phyloP scores from a whole-genome alignment of 345 rosid species.

The Populus simonii region DNA sequence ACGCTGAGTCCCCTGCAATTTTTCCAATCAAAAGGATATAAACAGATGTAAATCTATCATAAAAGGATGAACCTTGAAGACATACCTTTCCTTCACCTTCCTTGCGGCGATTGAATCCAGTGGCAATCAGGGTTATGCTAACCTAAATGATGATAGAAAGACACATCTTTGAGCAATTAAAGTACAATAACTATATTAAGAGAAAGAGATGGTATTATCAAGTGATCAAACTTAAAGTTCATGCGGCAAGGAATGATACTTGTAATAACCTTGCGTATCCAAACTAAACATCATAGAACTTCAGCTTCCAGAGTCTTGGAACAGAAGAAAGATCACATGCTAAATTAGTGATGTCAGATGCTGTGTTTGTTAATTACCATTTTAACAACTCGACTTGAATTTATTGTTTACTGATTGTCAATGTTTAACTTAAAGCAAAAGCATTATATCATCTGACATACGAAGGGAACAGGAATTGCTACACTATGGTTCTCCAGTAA shows the following conservation, averaged over 20 bases:
- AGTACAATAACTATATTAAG: not conserved
- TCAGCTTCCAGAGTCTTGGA: not conserved
- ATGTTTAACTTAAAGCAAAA: not conserved
- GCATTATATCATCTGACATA: not conserved
- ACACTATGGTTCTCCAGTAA: not conserved
- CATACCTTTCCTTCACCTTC: not conserved
- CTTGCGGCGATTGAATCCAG: not conserved
- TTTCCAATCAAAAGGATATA: not conserved
- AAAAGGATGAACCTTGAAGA: not conserved
- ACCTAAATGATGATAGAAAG: not conserved
- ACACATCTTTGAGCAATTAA: not conserved
- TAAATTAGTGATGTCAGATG: not conserved
- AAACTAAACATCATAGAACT: not conserved
- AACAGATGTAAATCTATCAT: not conserved
- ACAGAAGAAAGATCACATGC: not conserved
- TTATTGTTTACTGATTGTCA: not conserved
- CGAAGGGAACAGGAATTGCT: not conserved
- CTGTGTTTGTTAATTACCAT: not conserved
- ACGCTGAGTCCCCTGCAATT: not conserved
- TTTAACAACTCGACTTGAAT: not conserved
- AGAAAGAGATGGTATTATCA: not conserved
- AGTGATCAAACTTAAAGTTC: not conserved
- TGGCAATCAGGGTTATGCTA: not conserved
- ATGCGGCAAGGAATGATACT: not conserved
- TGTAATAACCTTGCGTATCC: not conserved